These are phyloP conservation scores for Penicillium subrubescens DNA, from an alignment of 495 filamentous ascomycete species.

Conservation along the genomic window DNA sequence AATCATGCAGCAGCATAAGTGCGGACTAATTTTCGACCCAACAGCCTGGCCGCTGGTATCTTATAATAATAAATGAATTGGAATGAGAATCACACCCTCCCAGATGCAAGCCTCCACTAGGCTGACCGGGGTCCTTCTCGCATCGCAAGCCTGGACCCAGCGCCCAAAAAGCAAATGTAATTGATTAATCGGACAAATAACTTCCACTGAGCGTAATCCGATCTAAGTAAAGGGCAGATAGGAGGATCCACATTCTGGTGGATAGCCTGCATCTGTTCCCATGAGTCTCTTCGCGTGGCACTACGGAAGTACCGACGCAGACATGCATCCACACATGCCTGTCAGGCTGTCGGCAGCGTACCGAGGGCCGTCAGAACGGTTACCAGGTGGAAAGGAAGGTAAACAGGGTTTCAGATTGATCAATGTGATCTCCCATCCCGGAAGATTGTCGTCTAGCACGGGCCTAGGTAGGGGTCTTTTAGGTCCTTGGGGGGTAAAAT, in stretches of 20 bases:
- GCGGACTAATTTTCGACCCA: background rate
- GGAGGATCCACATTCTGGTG: slow-evolving; percentile 7
- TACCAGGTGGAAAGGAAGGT: background rate
- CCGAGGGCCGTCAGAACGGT: background rate
- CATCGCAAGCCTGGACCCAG: background rate
- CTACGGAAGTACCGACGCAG: background rate
- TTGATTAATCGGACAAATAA: slow-evolving; percentile 8
- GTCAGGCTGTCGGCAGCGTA: background rate
- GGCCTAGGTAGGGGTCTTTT: background rate
- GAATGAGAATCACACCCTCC: background rate
- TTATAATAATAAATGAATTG: background rate
- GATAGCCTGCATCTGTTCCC: slow-evolving; percentile 3
- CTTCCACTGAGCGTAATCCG: background rate
- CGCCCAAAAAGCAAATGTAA: background rate
- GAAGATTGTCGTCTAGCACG: background rate
- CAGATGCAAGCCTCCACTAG: background rate
- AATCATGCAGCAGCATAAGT: background rate
- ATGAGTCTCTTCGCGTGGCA: slow-evolving; percentile 18
- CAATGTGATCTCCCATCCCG: slow-evolving; percentile 14
- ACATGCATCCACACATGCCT: background rate
- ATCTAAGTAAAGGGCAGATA: slow-evolving; percentile 10
- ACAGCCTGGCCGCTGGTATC: background rate
- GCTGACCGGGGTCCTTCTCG: background rate
- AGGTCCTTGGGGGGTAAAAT: background rate
- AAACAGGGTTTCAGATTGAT: slow-evolving; percentile 22